Percentiles rank a stretch among this genome's conserved stretches.
These are phyloP conservation scores for Geotrichum ghanense DNA, from an alignment of 805 yeast species.

Conservation along the genomic window DNA sequence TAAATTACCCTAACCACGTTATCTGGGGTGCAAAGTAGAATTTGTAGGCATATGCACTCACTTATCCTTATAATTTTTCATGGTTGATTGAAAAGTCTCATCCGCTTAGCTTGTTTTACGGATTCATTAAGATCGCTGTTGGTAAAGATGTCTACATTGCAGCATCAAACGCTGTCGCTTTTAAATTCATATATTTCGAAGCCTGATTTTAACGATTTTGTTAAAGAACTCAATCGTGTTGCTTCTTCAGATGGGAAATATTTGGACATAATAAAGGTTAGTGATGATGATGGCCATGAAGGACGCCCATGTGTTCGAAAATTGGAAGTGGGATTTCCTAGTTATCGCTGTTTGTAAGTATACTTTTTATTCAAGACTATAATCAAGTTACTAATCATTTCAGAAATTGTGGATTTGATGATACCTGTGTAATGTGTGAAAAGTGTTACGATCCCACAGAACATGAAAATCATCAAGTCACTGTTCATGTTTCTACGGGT, in stretches of 20 bases:
- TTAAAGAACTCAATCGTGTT: slow-evolving; percentile 21
- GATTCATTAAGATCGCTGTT: no score
- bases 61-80: no score
- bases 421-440: slow-evolving; percentile 73
- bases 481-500: slow-evolving; percentile 44
- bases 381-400: background rate
- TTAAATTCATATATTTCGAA: no score
- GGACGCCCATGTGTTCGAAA: slow-evolving; percentile 65
- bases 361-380: background rate
- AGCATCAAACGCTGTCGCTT: no score
- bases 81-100: no score
- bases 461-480: slow-evolving; percentile 65
- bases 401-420: slow-evolving; percentile 66
- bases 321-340: slow-evolving; percentile 69
- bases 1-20: no score
- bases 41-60: no score
- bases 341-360: slow-evolving; percentile 48
- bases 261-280: slow-evolving; percentile 15
- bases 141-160: no score
- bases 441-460: slow-evolving; percentile 58
- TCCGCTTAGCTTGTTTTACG: no score
- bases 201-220: no score
- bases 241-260: slow-evolving; percentile 34
- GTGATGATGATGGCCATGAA: slow-evolving; percentile 34
- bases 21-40: no score